Conservation (phyloP, 352 stramenopile species). For the Thraustochytrium sp. region DNA sequence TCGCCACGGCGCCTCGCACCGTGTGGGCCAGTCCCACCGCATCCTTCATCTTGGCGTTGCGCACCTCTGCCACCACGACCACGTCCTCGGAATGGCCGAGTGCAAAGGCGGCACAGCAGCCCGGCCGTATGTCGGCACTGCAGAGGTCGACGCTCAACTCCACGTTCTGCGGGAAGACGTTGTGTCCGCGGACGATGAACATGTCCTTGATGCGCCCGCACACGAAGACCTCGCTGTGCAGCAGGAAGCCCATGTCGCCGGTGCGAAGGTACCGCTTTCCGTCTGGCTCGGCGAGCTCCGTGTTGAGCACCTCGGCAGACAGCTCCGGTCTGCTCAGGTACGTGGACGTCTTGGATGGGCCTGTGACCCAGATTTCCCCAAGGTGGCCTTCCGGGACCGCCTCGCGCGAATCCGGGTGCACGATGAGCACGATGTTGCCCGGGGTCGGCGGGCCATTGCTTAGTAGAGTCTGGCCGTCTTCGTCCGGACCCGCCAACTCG, state of each 20-base stretch:
- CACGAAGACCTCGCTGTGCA: slow-evolving; percentile 80
- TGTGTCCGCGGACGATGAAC: slow-evolving; percentile 96
- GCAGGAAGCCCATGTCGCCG: slow-evolving; percentile 93
- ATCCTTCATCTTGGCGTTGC: slow-evolving; percentile 46
- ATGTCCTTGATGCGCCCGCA: slow-evolving; percentile 97
- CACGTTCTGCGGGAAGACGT: slow-evolving; percentile 98
- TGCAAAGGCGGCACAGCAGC: slow-evolving; percentile 88
- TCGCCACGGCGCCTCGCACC: slow-evolving; percentile 62
- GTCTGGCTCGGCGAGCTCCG: slow-evolving; percentile 43
- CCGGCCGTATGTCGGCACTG: slow-evolving; percentile 65
- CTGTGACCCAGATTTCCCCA: slow-evolving; percentile 77
- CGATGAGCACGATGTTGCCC: slow-evolving; percentile 62
- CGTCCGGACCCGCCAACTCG: slow-evolving; percentile 58
- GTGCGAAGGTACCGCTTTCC: slow-evolving; percentile 76
- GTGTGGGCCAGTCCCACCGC: slow-evolving; percentile 53
- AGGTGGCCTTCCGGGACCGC: slow-evolving; percentile 56
- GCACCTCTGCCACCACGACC: slow-evolving; percentile 65
- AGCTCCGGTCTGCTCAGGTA: slow-evolving; percentile 79
- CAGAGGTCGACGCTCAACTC: slow-evolving; percentile 79
- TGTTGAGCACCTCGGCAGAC: slow-evolving; percentile 77
- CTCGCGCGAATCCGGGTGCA: slow-evolving; percentile 61
- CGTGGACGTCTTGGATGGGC: slow-evolving; percentile 75
- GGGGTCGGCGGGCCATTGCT: slow-evolving; percentile 68
- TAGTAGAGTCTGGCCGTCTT: slow-evolving; percentile 59
- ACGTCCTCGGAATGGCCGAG: slow-evolving; percentile 54